These are phyloP conservation scores for Lycium ferocissimum DNA, from an alignment of 257 asterid species.

Conservation along the genomic window DNA sequence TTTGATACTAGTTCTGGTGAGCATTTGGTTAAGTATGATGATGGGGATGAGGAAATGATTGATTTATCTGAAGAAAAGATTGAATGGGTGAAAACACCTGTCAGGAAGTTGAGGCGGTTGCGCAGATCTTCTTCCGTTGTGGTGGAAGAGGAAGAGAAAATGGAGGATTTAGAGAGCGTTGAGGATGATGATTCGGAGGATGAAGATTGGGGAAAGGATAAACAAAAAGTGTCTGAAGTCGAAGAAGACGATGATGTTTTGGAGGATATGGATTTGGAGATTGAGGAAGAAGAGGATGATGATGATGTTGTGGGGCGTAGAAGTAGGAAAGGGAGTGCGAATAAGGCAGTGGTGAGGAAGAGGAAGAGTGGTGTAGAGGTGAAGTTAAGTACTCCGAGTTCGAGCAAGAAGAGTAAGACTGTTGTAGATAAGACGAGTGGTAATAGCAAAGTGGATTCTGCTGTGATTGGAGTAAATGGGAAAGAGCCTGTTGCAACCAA, in stretches of 20 bases:
- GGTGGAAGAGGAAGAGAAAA: constrained; percentile 47
- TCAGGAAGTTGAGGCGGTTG: constrained; percentile 67
- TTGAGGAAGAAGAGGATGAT: constrained; percentile 51
- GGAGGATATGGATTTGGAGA: constrained; percentile 68
- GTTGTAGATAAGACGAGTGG: constrained; percentile 42
- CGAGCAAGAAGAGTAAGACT: constrained; percentile 61
- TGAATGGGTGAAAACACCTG: constrained; percentile 61
- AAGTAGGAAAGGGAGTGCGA: constrained; percentile 35
- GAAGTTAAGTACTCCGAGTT: constrained; percentile 37
- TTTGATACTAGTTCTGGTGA: constrained; percentile 71
- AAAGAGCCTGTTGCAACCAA: constrained; percentile 40
- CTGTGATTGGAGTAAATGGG: constrained; percentile 40
- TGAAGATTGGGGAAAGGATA: constrained; percentile 74
- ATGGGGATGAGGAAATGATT: constrained; percentile 80
- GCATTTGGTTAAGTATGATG: constrained; percentile 88
- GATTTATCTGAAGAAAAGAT: constrained; percentile 62
- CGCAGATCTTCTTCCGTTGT: constrained; percentile 48
- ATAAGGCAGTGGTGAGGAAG: constrained; percentile 49
- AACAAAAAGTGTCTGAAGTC: constrained; percentile 3
- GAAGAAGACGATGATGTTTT: constrained; percentile 56
- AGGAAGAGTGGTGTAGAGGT: constrained; percentile 48
- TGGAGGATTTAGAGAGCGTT: constrained; percentile 40
- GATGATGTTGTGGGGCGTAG: constrained; percentile 13
- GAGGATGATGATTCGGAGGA: constrained; percentile 67
- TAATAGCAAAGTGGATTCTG: constrained; percentile 39